A percentile compares a stretch with the other conserved stretches of the same genome.
phyloP scores from a whole-genome alignment of 208 protist genomes.

The Novymonas esmeraldas region DNA sequence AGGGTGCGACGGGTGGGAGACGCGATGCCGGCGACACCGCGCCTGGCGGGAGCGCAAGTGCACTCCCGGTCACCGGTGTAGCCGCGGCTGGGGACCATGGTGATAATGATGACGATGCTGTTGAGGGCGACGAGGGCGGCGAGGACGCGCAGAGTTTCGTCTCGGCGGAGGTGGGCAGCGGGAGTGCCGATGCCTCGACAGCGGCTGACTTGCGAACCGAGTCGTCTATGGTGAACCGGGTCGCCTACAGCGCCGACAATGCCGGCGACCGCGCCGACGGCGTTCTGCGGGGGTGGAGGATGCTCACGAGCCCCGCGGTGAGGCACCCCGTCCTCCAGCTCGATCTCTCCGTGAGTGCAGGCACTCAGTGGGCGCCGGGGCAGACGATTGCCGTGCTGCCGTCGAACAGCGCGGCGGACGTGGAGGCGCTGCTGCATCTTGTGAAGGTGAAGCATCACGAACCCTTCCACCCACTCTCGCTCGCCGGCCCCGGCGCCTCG shows the following conservation, averaged over 20 bases:
- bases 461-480: slow-evolving; percentile 41
- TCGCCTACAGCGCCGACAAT: slow-evolving; percentile 19
- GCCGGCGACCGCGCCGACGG: slow-evolving; percentile 27
- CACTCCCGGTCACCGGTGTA: neutral
- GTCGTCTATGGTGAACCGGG: slow-evolving; percentile 23
- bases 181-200: slow-evolving; percentile 14
- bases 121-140: slow-evolving; percentile 6
- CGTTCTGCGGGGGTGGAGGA: slow-evolving; percentile 36
- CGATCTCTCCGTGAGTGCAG: slow-evolving; percentile 28
- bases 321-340: slow-evolving; percentile 39
- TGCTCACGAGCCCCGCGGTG: slow-evolving; percentile 25
- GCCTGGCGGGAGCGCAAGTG: no score
- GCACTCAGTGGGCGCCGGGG: slow-evolving; percentile 54
- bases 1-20: neutral
- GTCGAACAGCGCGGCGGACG: slow-evolving; percentile 37
- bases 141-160: slow-evolving; percentile 11
- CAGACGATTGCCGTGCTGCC: slow-evolving; percentile 63
- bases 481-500: slow-evolving; percentile 22
- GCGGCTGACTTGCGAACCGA: slow-evolving; percentile 9
- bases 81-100: neutral
- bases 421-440: slow-evolving; percentile 42
- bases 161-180: neutral
- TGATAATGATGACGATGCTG: neutral
- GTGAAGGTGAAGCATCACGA: slow-evolving; percentile 33
- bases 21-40: no score